Conservation (phyloP, 2,329 filamentous ascomycete genomes). For the Graphium sp. region DNA sequence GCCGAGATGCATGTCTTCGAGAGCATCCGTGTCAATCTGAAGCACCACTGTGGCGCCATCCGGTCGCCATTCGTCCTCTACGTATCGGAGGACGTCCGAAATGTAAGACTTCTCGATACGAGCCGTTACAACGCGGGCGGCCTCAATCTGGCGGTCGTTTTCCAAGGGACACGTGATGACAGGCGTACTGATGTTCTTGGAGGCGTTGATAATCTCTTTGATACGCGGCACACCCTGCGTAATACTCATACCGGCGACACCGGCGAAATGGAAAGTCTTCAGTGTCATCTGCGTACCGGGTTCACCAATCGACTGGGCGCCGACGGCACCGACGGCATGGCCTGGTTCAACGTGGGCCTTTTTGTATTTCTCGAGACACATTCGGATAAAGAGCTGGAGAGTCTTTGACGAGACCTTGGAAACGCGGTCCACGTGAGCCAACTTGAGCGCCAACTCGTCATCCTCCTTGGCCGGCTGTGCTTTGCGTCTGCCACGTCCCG, state of each 20-base stretch:
- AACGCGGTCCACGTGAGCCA: conserved; percentile 46
- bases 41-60: conserved; percentile 63
- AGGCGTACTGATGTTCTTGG: conserved; percentile 82
- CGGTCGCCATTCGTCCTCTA: conserved; percentile 80
- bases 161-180: conserved; percentile 78
- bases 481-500: conserved; percentile 7
- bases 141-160: conserved; percentile 57
- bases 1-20: conserved; percentile 69
- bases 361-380: conserved; percentile 81
- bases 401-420: conserved; percentile 69
- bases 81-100: conserved; percentile 60
- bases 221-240: conserved; percentile 98
- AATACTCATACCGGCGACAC: conserved; percentile 98
- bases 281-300: conserved; percentile 98
- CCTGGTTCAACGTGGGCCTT: conserved; percentile 86
- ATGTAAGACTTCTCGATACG: conserved; percentile 92
- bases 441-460: conserved; percentile 13
- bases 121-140: conserved; percentile 80
- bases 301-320: conserved; percentile 94
- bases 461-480: conserved; percentile 11
- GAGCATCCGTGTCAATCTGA: conserved; percentile 62
- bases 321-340: conserved; percentile 88
- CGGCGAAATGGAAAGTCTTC: conserved; percentile 99
- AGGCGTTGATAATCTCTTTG: conserved; percentile 99
- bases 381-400: conserved; percentile 56